Percentiles rank a stretch among this genome's conserved stretches.
phyloP scores from a whole-genome alignment of 192 early-diverging fungal species.

The Phycomyces blakesleeanus region DNA sequence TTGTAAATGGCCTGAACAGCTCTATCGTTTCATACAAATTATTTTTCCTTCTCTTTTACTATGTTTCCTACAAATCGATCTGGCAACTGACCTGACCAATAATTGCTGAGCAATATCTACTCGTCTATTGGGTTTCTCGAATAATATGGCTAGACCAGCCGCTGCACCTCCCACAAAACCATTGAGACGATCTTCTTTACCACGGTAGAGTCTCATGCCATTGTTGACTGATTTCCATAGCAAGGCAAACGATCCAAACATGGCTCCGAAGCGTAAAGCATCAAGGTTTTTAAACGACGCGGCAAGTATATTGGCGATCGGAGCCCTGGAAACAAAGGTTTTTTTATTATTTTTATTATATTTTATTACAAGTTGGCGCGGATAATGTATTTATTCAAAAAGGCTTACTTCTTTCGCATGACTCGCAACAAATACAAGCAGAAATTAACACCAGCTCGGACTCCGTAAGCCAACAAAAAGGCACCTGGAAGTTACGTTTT shows the following conservation, averaged over 20 bases:
- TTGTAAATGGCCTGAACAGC: slow-evolving; percentile 55
- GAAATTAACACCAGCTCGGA: slow-evolving; percentile 54
- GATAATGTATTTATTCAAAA: background rate
- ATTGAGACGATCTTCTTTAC: slow-evolving; percentile 53
- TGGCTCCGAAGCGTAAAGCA: slow-evolving; percentile 64
- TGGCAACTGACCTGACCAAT: slow-evolving; percentile 46
- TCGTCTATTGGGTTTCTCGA: slow-evolving; percentile 52
- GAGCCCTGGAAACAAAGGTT: slow-evolving; percentile 24
- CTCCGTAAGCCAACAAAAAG: slow-evolving; percentile 48
- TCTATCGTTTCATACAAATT: slow-evolving; percentile 21
- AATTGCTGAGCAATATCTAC: slow-evolving; percentile 54
- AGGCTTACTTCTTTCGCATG: slow-evolving; percentile 33
- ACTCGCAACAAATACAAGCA: slow-evolving; percentile 48
- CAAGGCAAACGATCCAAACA: slow-evolving; percentile 75
- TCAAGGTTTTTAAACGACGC: slow-evolving; percentile 54
- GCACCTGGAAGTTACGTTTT: slow-evolving; percentile 26
- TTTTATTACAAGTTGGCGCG: background rate
- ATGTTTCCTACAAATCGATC: background rate
- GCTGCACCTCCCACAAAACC: slow-evolving; percentile 50
- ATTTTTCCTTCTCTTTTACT: background rate
- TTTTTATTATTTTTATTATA: slow-evolving; percentile 8
- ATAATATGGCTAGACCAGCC: slow-evolving; percentile 51
- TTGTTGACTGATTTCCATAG: slow-evolving; percentile 74
- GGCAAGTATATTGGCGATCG: slow-evolving; percentile 39
- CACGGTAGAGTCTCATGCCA: slow-evolving; percentile 44